Evolutionary conservation across 495 filamentous ascomycete genomes (phyloP), one percentile per base, ranked within the genome.

Genomic region (Penicillium ucsense): DNA sequence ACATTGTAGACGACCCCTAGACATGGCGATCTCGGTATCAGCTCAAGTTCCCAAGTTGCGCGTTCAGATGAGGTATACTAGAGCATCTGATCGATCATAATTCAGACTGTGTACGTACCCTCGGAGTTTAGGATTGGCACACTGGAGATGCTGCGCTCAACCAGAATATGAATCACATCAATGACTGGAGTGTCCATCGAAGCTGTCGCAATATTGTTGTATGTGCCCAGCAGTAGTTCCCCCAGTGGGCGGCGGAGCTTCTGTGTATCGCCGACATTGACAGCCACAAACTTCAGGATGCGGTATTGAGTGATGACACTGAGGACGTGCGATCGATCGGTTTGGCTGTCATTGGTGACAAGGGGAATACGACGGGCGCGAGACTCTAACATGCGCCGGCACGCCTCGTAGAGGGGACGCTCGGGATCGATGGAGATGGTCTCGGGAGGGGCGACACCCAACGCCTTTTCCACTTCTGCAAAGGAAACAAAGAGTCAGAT

Each of bases 261-360:
- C 65, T 89, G 83, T 6, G 89, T 96, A 63, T 96, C 83, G 41
- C 78, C 78, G 33, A 97, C 90, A 62, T 97, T 99, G 70, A 99
- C 92, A 8, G 94, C 89, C 34, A 99, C 89, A 56, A 99, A 99
- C 61, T 97, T 97, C 46, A 99, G 77, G 52, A 99, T 97, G 41
- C 92, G 83, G 63, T 97, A 99, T 64, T 99, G 92, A 8, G 92
- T 99, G 35, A 99, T 81, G 32, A 99, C 91, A 54, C 88, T 94
- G 45, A 97, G 87, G 3, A 99, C 91, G 74, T 90, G 92, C 51
- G 91, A 79, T 41, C 90, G 79, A 44, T 85, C 81, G 6, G 92
- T 97, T 67, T 99, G 94, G 62, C 94, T 90, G 62, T 99, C 92
- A 41, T 86, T 75, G 57, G 95, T 94, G 33, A 99, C 86, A 9